These are phyloP conservation scores for Aeminium ludgeri DNA, from an alignment of 495 filamentous ascomycete genomes.

Conservation along the genomic window DNA sequence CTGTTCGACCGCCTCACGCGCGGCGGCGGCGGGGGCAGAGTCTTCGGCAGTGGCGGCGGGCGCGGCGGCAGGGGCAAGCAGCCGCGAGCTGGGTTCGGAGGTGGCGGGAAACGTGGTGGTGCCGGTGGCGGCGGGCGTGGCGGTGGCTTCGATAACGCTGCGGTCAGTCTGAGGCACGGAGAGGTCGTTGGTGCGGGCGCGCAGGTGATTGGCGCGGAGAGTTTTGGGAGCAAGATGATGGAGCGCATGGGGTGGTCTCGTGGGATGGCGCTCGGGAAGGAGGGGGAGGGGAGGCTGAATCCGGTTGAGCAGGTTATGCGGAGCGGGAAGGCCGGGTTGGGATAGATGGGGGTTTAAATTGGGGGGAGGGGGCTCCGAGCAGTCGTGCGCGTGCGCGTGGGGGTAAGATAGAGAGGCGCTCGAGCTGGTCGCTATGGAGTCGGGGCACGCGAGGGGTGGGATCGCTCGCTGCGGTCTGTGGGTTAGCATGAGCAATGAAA, in stretches of 20 bases:
- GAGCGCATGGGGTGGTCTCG: slow-evolving; percentile 96
- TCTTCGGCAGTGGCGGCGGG: no score
- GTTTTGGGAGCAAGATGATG: slow-evolving; percentile 71
- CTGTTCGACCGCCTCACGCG: slow-evolving; percentile 9
- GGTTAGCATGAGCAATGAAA: no score
- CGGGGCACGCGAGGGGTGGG: no score
- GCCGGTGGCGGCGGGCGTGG: slow-evolving; percentile 17
- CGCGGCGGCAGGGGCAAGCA: no score
- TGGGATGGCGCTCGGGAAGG: slow-evolving; percentile 68
- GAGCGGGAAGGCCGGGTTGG: slow-evolving; percentile 67
- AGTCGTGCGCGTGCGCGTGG: no score
- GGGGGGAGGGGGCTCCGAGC: neutral
- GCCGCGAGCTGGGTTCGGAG: no score
- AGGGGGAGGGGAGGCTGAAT: slow-evolving; percentile 75
- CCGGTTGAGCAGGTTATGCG: slow-evolving; percentile 83
- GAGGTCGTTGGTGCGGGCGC: slow-evolving; percentile 75
- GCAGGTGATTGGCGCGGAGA: slow-evolving; percentile 67
- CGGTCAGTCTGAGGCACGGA: slow-evolving; percentile 57
- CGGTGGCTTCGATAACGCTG: slow-evolving; percentile 27
- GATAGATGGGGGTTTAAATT: slow-evolving; percentile 26
- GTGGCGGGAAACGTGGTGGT: slow-evolving; percentile 2
- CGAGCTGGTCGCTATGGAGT: no score
- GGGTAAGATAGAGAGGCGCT: no score
- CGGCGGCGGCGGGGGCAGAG: neutral
- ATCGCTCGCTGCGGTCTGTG: no score